A percentile compares a stretch with the other conserved stretches of the same genome.
These are phyloP conservation scores for Penicillium egyptiacum DNA, from an alignment of 495 filamentous ascomycete species.

Conservation along the genomic window DNA sequence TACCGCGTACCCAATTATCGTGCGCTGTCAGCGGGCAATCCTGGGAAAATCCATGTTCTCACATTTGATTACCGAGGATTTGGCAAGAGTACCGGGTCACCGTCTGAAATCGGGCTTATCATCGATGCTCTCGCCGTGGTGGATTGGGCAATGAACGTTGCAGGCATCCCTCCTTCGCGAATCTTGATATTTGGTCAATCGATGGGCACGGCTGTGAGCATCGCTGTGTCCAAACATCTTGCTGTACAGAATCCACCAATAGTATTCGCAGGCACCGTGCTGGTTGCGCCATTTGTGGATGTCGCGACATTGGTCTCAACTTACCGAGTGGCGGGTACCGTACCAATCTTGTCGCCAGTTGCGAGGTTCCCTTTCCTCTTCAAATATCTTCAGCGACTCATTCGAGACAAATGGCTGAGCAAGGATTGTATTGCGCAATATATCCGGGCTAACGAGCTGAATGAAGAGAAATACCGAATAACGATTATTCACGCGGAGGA, in stretches of 20 bases:
- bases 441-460: constrained; percentile 30
- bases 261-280: constrained; percentile 35
- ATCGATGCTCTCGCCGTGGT: constrained; percentile 64
- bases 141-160: constrained; percentile 64
- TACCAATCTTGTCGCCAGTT: constrained; percentile 46
- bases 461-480: constrained; percentile 27
- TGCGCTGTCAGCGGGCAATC: constrained; percentile 56
- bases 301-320: constrained; percentile 44
- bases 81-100: constrained; percentile 66
- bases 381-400: constrained; percentile 37
- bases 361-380: constrained; percentile 40
- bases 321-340: constrained; percentile 43
- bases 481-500: constrained; percentile 40
- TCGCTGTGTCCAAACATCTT: constrained; percentile 63
- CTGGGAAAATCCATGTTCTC: constrained; percentile 58
- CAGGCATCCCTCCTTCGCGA: constrained; percentile 59
- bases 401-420: constrained; percentile 47
- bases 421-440: constrained; percentile 41
- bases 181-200: constrained; percentile 76
- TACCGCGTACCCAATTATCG: constrained; percentile 63
- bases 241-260: constrained; percentile 34
- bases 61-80: constrained; percentile 81
- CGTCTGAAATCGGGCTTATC: constrained; percentile 70
- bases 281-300: constrained; percentile 47
- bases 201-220: constrained; percentile 72